Evolutionary conservation across 345 rosid species (phyloP).

Genomic region (Hypericum androsaemum): DNA sequence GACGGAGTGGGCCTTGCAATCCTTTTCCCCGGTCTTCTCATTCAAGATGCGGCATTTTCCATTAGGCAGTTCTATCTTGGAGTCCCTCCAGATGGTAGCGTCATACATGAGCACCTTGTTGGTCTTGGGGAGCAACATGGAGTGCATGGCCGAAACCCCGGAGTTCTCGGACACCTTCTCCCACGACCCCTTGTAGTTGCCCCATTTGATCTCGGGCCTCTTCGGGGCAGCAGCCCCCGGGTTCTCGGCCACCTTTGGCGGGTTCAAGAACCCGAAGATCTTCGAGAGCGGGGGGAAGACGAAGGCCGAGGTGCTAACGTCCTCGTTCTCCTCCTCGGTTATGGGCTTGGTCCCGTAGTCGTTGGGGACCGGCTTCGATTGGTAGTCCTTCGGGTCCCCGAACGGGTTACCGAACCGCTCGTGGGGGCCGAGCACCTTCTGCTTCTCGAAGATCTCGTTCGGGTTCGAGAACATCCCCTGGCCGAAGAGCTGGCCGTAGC

Average conservation of each 20-base stretch:
- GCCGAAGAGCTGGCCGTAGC: not conserved
- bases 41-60: slow-evolving; percentile 34
- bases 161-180: slow-evolving; percentile 41
- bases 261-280: too few relatives aligned
- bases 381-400: slow-evolving; percentile 15
- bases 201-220: not conserved
- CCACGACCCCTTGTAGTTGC: slow-evolving; percentile 42
- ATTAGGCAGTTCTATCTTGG: slow-evolving; percentile 27
- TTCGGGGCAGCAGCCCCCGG: too few relatives aligned
- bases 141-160: slow-evolving; percentile 86
- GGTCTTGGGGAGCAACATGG: slow-evolving; percentile 48
- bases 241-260: too few relatives aligned
- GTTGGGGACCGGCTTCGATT: not conserved
- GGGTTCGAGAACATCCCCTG: too few relatives aligned
- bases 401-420: slow-evolving; percentile 19
- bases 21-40: slow-evolving; percentile 20
- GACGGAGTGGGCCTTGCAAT: slow-evolving; percentile 70
- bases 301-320: not conserved
- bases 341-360: slow-evolving; percentile 10
- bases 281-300: not conserved
- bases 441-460: not conserved
- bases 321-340: not conserved
- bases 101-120: slow-evolving; percentile 61
- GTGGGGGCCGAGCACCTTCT: slow-evolving; percentile 14
- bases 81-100: slow-evolving; percentile 56